Evolutionary conservation across 2,329 filamentous ascomycete genomes (phyloP), one percentile per base, ranked within the genome.

Genomic region (Bipolaris victoriae): DNA sequence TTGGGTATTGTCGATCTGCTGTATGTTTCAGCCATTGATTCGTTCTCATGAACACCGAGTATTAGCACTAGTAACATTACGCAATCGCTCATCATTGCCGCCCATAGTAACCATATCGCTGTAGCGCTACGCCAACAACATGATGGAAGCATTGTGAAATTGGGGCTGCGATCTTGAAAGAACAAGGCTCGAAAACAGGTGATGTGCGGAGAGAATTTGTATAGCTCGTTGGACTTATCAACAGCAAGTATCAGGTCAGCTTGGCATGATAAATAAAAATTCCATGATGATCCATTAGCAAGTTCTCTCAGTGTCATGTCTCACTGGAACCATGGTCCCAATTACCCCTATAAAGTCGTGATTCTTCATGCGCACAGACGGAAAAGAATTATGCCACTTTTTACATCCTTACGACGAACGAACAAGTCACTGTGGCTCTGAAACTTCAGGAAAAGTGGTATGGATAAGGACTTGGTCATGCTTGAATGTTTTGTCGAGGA

Each of bases 291-390:
- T 46, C 36, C 51, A 54, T 24, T 24, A 15, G 15, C 45, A 20
- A 10, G 5, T 46, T 35, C 51, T 47, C 55, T 49, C 53, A 53
- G 41, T 51, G 53, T 49, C 54, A 51, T n/a, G n/a, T 45, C n/a
- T 3, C 10, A 46, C 11, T 10, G 33, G 31, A 48, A 55, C 47
- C 16, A 47, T 58, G 56, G 52, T 51, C 41, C 24, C 43, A 13
- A 3, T 15, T 44, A 22, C 5, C 31, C 26, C 36, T 33, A 26
- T 24, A 36, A 39, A 16, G 15, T 5, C 6, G 37, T 49, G 11
- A 36, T 24, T 26, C 35, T 9, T 16, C 10, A 49, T 35, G 20
- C 33, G 22, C 43, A 39, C 48, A 48, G 37, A 39, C 13, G 26
- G 16, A 51, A 44, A 51, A 29, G 16, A 31, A 37, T 33, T 16